Evolutionary conservation across 2,329 filamentous ascomycete genomes (phyloP), one percentile per base, ranked within the genome.

Genomic region (Arthrobotrys sinensis): DNA sequence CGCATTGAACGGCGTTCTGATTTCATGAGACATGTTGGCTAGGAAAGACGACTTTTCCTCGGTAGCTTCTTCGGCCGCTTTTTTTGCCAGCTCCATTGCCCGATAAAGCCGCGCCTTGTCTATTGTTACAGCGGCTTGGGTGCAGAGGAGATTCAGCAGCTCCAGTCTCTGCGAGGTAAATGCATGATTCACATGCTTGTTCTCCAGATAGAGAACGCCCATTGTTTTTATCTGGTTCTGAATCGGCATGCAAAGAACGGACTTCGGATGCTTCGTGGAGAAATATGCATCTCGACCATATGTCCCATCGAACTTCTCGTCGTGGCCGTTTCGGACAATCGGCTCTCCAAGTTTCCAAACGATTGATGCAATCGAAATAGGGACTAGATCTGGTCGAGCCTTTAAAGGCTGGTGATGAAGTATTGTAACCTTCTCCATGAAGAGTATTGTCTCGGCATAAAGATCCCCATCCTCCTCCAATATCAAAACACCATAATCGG

Each of bases 321-420:
- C 81, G 38, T 81, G 79, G 36, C 80, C 76, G 64, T 82, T 80
- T 36, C 80, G 77, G 32, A 82, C 85, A 89, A 80, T 90, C 88
- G 48, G 89, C 85, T 68, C 88, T 88, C 96, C 96, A 80, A 98
- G 84, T 84, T 98, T 96, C 38, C 98, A 96, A 34, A 97, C 89
- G 80, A 99, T 98, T 84, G 98, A 98, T 82, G 98, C 91, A 16
- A 90, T 92, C 1, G 94, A 94, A 57, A 98, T 94, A 6, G 97
- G 86, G 79, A 98, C 81, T 6, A 82, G 72, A 60, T 82, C 81
- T 21, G 81, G 78, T 16, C 81, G 80, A 52, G 78, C 80, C 19
- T 82, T 78, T 7, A 82, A 72, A 19, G 81, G 81, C 43, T 82
- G 81, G 36, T 82, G 81, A 48, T 82, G 81, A 5, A 82, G 66